A percentile compares a stretch with the other conserved stretches of the same genome.
Conservation (phyloP, 2,329 filamentous ascomycete genomes). For the Zasmidium citrigriseum region DNA sequence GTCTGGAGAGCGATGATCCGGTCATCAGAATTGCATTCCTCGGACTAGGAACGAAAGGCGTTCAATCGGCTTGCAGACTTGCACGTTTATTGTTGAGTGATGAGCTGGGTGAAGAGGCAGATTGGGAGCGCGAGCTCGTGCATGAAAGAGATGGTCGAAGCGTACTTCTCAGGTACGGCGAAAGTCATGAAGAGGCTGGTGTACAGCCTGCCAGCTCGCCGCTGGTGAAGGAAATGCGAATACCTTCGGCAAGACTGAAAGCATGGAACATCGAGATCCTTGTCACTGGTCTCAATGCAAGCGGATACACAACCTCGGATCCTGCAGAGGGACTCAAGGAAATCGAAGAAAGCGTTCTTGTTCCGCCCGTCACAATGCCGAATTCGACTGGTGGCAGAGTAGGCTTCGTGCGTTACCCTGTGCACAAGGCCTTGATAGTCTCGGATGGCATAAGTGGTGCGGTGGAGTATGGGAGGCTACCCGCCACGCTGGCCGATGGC, state of each 20-base stretch:
- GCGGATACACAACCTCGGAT: slow-evolving; percentile 31
- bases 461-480: slow-evolving; percentile 51
- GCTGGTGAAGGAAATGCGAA: slow-evolving; percentile 61
- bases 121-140: slow-evolving; percentile 47
- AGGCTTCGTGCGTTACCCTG: slow-evolving; percentile 73
- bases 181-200: slow-evolving; percentile 52
- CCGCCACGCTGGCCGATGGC: slow-evolving; percentile 30
- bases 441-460: slow-evolving; percentile 72
- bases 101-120: slow-evolving; percentile 41
- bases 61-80: slow-evolving; percentile 62
- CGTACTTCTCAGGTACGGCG: slow-evolving; percentile 53
- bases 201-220: slow-evolving; percentile 47
- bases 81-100: slow-evolving; percentile 61
- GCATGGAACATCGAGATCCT: slow-evolving; percentile 65
- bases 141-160: slow-evolving; percentile 38
- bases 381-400: slow-evolving; percentile 64
- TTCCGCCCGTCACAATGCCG: slow-evolving; percentile 70
- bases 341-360: slow-evolving; percentile 69
- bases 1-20: slow-evolving; percentile 57
- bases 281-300: slow-evolving; percentile 55
- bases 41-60: slow-evolving; percentile 30
- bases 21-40: slow-evolving; percentile 58
- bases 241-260: slow-evolving; percentile 65
- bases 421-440: slow-evolving; percentile 78
- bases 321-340: slow-evolving; percentile 31